Conservation (phyloP, 106 monocot species). For the Narthecium ossifragum region DNA sequence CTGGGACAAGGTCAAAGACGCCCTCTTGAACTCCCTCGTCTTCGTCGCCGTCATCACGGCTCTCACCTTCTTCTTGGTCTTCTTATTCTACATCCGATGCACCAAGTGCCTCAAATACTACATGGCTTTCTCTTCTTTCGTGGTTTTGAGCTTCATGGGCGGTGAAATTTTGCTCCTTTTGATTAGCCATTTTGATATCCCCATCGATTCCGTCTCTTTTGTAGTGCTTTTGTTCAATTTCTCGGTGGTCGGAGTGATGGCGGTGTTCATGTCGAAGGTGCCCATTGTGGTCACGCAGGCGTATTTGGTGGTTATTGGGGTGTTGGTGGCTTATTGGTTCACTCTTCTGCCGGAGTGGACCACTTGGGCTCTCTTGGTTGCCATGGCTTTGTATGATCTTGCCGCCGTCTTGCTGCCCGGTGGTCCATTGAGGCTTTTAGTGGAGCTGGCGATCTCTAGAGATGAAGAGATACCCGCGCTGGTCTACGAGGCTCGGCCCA, state of each 20-base stretch:
- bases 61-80: constrained; percentile 64
- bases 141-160: constrained; percentile 66
- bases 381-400: constrained; percentile 81
- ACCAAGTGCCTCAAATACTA: constrained; percentile 57
- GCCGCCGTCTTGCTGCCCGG: constrained; percentile 82
- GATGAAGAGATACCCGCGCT: constrained; percentile 92
- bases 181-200: constrained; percentile 31
- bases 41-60: constrained; percentile 48
- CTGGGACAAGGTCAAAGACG: constrained; percentile 45
- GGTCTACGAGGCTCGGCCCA: constrained; percentile 89
- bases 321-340: constrained; percentile 86
- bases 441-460: constrained; percentile 80
- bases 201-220: constrained; percentile 57
- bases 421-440: constrained; percentile 80
- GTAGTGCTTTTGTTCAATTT: constrained; percentile 57
- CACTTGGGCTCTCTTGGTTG: constrained; percentile 72
- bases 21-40: constrained; percentile 43
- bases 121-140: constrained; percentile 70
- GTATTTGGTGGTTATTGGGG: constrained; percentile 71
- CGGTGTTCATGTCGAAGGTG: constrained; percentile 29
- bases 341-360: constrained; percentile 94
- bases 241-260: constrained; percentile 50
- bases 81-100: constrained; percentile 89
- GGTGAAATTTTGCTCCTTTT: constrained; percentile 49
- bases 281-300: constrained; percentile 64